Evolutionary conservation across 257 asterid genomes (phyloP), one percentile per base, ranked within the genome.

Genomic region (Solanum neorickii): DNA sequence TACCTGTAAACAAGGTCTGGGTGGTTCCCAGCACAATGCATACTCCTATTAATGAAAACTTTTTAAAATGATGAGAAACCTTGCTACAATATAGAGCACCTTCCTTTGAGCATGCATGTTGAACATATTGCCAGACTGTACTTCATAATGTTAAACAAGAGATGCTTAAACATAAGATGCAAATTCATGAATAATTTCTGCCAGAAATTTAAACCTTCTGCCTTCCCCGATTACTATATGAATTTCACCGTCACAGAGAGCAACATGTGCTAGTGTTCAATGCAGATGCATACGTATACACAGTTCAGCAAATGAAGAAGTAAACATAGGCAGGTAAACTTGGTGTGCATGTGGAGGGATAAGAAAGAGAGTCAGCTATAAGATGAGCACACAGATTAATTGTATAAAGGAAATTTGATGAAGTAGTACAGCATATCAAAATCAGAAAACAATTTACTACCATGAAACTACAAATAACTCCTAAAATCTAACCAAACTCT

Each of bases 1-100:
- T 84, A 77, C 89, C 89, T 84, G 89, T 29, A 85, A 87, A 87
- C 41, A 87, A 85, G 15, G 68, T 75, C 89, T 87, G 89, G 84
- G 83, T 72, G 83, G 83, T 68, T 37, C 47, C 83, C 83, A 56
- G 70, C 42, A 78, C 29, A 49, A 25, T 76, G 41, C 85, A 82
- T 20, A 10, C 85, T 49, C 85, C 69, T 49, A 31, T 82, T 82
- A 82, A 18, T 31, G 16, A 78, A 25, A 44, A 37, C 82, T 74
- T 11, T 37, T 74, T 1, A 23, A 74, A n/a, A 74, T 42, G 83
- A 76, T 76, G 83, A 76, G 37, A 41, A 76, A 76, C 60, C 8
- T 76, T 41, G 60, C 83, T 14, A 75, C 59, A 42, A 76, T 41
- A 41, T 42, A 2, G 12, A 76, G 35, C 60, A 13, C 60, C 60